Conservation (phyloP, 2,329 filamentous ascomycete species). For the Botrytis galanthina region DNA sequence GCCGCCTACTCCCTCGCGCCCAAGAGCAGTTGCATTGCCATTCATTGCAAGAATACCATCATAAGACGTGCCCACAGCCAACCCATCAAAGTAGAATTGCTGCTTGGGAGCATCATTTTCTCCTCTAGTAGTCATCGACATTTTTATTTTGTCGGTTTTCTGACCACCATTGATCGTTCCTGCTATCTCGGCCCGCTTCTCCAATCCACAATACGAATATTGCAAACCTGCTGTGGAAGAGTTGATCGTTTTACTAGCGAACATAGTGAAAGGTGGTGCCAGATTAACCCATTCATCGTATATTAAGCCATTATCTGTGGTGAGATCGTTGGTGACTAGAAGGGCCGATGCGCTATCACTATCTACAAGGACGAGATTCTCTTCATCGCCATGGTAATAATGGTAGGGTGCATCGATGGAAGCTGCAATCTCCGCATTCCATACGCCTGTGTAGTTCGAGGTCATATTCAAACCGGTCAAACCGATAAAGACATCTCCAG, state of each 20-base stretch:
- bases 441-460: slow-evolving; percentile 55
- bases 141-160: slow-evolving; percentile 48
- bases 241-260: slow-evolving; percentile 63
- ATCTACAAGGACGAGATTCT: slow-evolving; percentile 72
- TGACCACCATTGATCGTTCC: slow-evolving; percentile 50
- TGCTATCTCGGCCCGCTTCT: slow-evolving; percentile 61
- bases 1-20: slow-evolving; percentile 58
- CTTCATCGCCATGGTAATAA: slow-evolving; percentile 48
- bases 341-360: slow-evolving; percentile 78
- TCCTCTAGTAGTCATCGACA: slow-evolving; percentile 67
- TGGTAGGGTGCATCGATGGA: slow-evolving; percentile 81
- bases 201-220: slow-evolving; percentile 79
- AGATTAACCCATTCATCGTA: slow-evolving; percentile 55
- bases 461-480: slow-evolving; percentile 66
- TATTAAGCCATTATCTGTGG: slow-evolving; percentile 48
- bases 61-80: slow-evolving; percentile 72
- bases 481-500: slow-evolving; percentile 70
- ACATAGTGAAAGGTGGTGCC: slow-evolving; percentile 71
- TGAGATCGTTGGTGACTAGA: slow-evolving; percentile 74
- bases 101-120: slow-evolving; percentile 70
- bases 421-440: slow-evolving; percentile 77
- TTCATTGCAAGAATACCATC: slow-evolving; percentile 67
- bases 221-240: slow-evolving; percentile 65
- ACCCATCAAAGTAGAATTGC: slow-evolving; percentile 78
- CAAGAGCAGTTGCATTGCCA: slow-evolving; percentile 53